Conservation (phyloP, 495 filamentous ascomycete species). For the Acidiella bohemica region DNA sequence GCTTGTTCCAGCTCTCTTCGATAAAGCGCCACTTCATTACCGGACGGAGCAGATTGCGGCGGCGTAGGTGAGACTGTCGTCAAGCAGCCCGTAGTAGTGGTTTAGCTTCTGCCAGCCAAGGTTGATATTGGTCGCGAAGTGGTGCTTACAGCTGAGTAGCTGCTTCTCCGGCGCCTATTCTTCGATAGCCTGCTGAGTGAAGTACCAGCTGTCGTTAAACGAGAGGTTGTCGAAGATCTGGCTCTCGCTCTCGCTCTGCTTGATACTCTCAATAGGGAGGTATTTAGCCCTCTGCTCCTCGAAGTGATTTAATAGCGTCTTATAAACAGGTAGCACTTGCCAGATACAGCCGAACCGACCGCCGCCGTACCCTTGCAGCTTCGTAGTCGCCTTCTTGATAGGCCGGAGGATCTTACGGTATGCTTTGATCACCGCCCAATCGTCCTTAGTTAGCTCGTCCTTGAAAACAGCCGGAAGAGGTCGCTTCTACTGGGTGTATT, state of each 20-base stretch:
- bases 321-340: conserved; percentile 2
- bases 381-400: conserved; percentile 6
- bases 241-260: too few species aligned
- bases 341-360: conserved; percentile 2
- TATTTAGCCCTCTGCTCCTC: conserved; percentile 1
- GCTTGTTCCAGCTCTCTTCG: conserved; percentile 4
- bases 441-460: conserved; percentile 3
- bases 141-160: conserved; percentile 1
- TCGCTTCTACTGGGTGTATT: conserved; percentile 1
- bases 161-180: too few species aligned
- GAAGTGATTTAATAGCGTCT: conserved; percentile 3
- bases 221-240: too few species aligned
- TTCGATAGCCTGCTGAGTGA: too few species aligned
- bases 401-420: conserved; percentile 10
- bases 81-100: conserved; percentile 6
- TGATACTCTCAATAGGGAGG: conserved; percentile 1
- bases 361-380: conserved; percentile 8
- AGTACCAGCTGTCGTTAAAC: too few species aligned
- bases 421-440: conserved; percentile 7
- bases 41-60: conserved; percentile 9
- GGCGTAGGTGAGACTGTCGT: conserved; percentile 2
- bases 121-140: conserved; percentile 7
- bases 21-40: conserved; percentile 2
- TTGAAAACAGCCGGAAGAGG: conserved; percentile 4
- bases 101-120: conserved; percentile 9